Base-by-base conservation (phyloP, 768 basidiomycete species). In the Mycena indigotica region DNA sequence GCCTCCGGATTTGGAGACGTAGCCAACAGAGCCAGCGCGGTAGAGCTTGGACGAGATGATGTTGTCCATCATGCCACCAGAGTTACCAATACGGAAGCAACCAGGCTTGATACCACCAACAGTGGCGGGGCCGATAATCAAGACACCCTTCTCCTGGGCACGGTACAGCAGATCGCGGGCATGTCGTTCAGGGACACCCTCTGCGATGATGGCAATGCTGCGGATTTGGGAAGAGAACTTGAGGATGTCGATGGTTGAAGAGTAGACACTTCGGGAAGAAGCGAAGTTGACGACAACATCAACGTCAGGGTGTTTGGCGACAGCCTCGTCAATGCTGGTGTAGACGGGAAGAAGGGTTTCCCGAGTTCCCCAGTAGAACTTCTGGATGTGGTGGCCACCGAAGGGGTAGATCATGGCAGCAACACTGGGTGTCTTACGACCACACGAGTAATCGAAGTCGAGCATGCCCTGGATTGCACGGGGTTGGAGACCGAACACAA, bases 401-500 rank as follows among this genome's bases (percentile, higher is more conserved):
- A 99, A 99, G 71, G 96, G 97, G 75, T 99, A 99, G 72, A 99
- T 97, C 96, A 98, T 99, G 35, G 97, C 97, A 26, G 97, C 95
- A 63, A 98, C 97, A 45, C 88, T 91, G 32, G 97, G 95, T 19
- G 89, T 83, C 45, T 84, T 74, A 61, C 97, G 91, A 17, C 95
- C 95, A 77, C 97, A 99, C 15, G 93, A 94, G 79, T 88, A 99
- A 81, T 99, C 97, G 65, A 99, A 99, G 83, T 99, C 97, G 57
- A 99, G 88, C 82, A 84, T 84, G 60, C 83, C 97, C 74, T 99
- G 97, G 73, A 99, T 98, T 28, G 97, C 97, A 70, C 97, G 93
- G 46, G 97, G 97, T 78, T 98, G 97, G 61, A 98, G 91, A 74
- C 96, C 96, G 67, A 95, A 98, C 59, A 98, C 97, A 73, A 98